Base-by-base conservation (phyloP, 2,329 filamentous ascomycete species). In the Ascochyta viciae-villosae region DNA sequence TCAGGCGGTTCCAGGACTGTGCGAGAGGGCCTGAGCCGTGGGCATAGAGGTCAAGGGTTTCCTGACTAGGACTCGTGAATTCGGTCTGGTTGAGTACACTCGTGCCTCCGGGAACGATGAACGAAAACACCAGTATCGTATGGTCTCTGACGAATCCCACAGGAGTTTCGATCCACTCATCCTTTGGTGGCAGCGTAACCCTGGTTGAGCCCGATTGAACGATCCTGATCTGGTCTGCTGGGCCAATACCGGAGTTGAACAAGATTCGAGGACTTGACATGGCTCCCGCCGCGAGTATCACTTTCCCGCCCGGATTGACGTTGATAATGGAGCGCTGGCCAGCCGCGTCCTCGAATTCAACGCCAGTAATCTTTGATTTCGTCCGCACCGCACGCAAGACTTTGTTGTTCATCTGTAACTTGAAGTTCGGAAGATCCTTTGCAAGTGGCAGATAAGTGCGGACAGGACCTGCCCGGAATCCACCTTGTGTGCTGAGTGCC, bases 1-100 rank as follows among this genome's bases (percentile, higher is more conserved):
- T 74, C 50, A 80, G 64, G n/a, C 79, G 71, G 57, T 78, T 77
- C 31, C 71, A 73, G 0, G 71, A 68, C 54, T 80, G 75, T 1
- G 77, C 68, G 29, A 81, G 66, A 4, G 78, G 72, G 22, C 79
- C 79, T 1, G 63, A 49, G n/a, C 60, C 64, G 13, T 61, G 46
- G 5, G 46, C 49, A 40, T 61, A 68, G 12, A 66, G 57, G 15
- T 54, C 50, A 12, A 63, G 53, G 4, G 58, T 54, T 4, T 50
- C 42, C n/a, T 59, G 37, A n/a, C 48, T 50, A 10, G 64, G 64
- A n/a, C 43, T 53, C 24, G 50, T 50, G 48, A 60, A 59, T 19
- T 53, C 58, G 13, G 44, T 46, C 3, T 49, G 31, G 19, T 43
- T 48, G 10, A 68, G 37, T 31, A 62, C 54, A 8, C 50, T 53